These are phyloP conservation scores for Fusarium denticulatum DNA, from an alignment of 2,329 filamentous ascomycete genomes.

Conservation along the genomic window DNA sequence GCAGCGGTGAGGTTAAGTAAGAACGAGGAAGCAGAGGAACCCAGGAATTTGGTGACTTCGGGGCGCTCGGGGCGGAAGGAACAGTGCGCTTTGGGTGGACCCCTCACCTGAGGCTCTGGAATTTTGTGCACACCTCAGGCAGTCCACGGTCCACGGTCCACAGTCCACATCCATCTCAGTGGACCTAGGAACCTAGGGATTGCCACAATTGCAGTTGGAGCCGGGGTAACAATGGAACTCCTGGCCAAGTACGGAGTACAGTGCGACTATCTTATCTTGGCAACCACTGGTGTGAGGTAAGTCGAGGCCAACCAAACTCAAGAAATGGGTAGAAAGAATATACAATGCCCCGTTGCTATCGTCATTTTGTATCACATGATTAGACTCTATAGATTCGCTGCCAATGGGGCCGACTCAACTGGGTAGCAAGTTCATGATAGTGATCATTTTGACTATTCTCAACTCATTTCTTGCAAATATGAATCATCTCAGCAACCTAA, in stretches of 20 bases:
- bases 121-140: constrained; percentile 23
- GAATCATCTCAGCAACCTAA: constrained; percentile 10
- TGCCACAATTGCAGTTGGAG: constrained; percentile 22
- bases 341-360: constrained; percentile 8
- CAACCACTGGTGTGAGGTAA: constrained; percentile 10
- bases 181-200: constrained; percentile 7
- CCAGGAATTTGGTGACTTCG: constrained; percentile 30
- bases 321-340: neutral
- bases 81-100: constrained; percentile 25
- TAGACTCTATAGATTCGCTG: neutral
- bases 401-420: neutral
- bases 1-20: constrained; percentile 36
- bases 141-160: neutral
- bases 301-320: neutral
- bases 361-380: constrained; percentile 3
- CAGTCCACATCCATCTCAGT: neutral
- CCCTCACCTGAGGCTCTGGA: constrained; percentile 39
- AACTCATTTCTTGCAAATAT: neutral
- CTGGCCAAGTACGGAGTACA: neutral
- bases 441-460: neutral
- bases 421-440: neutral
- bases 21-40: constrained; percentile 20
- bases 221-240: constrained; percentile 2
- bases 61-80: constrained; percentile 30
- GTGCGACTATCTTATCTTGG: constrained; percentile 25